Percentiles rank a stretch among this genome's conserved stretches.
These are phyloP conservation scores for Trifolium subterraneum DNA, from an alignment of 306 rosid genomes.

Conservation along the genomic window DNA sequence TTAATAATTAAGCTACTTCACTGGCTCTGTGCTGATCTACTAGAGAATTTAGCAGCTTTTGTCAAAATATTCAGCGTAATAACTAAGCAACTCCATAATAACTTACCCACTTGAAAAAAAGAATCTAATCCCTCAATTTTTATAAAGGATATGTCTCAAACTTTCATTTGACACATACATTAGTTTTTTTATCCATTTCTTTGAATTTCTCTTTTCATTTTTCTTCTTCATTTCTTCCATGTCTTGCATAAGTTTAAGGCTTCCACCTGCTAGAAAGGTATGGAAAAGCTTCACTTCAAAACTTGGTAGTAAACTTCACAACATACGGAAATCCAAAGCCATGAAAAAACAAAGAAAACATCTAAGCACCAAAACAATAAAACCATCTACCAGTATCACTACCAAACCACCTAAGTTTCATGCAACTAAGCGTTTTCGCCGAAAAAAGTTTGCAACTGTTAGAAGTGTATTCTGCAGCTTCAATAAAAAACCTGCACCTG, in stretches of 20 bases:
- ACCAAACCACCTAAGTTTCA: constrained; percentile 37
- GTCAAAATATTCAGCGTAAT: constrained; percentile 43
- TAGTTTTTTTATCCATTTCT: background rate
- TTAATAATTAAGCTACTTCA: background rate
- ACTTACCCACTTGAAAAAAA: background rate
- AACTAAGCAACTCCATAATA: constrained; percentile 36
- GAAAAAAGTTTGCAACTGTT: constrained; percentile 18
- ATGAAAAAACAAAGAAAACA: constrained; percentile 51
- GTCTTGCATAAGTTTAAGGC: constrained; percentile 57
- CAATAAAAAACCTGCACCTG: constrained; percentile 47
- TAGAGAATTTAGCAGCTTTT: constrained; percentile 28
- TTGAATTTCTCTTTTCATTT: background rate
- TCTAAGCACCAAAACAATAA: constrained; percentile 5
- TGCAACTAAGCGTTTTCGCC: constrained; percentile 35
- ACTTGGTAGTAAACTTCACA: constrained; percentile 58
- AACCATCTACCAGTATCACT: constrained; percentile 8
- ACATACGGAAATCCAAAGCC: constrained; percentile 52
- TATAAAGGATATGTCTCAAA: constrained; percentile 27
- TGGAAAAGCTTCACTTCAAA: constrained; percentile 73
- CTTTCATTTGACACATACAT: constrained; percentile 12
- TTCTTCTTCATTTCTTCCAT: constrained; percentile 50
- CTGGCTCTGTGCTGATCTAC: background rate
- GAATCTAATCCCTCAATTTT: constrained; percentile 31
- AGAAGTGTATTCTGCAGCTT: constrained; percentile 31
- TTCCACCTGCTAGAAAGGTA: constrained; percentile 60